Percentiles rank a stretch among this genome's conserved stretches.
phyloP scores from a whole-genome alignment of 2,329 filamentous ascomycete genomes.

The Raffaelea deltoideospora region DNA sequence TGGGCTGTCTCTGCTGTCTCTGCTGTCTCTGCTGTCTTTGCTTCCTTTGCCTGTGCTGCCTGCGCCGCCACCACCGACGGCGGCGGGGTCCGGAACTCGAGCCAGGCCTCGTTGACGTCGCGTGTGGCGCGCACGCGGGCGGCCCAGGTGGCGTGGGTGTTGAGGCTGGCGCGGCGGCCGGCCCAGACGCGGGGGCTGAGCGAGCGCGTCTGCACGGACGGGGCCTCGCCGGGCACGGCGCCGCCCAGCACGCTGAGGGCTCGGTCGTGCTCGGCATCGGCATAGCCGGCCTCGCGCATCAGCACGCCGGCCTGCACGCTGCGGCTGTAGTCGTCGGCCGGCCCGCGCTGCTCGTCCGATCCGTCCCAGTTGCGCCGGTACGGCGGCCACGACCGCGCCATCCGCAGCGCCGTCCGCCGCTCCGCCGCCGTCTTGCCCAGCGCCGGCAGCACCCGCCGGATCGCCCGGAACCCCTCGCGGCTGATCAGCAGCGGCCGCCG shows the following conservation, averaged over 20 bases:
- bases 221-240: constrained; percentile 29
- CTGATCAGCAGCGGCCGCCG: constrained; percentile 30
- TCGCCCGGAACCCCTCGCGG: constrained; percentile 34
- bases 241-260: constrained; percentile 39
- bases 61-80: not conserved
- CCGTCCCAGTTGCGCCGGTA: constrained; percentile 42
- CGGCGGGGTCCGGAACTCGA: constrained; percentile 25
- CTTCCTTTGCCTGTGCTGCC: too few species aligned
- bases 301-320: constrained; percentile 35
- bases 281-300: constrained; percentile 42
- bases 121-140: constrained; percentile 42
- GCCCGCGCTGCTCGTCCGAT: constrained; percentile 37
- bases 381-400: constrained; percentile 43
- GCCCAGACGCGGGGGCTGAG: constrained; percentile 18
- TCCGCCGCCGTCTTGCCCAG: constrained; percentile 37
- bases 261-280: constrained; percentile 27
- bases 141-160: constrained; percentile 31
- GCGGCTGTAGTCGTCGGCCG: constrained; percentile 37
- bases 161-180: constrained; percentile 15
- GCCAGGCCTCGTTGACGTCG: constrained; percentile 47
- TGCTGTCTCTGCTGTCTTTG: too few species aligned
- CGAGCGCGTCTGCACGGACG: constrained; percentile 40
- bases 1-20: too few species aligned
- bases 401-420: constrained; percentile 28
- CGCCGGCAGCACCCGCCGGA: constrained; percentile 36